A percentile compares a stretch with the other conserved stretches of the same genome.
These are phyloP conservation scores for Parasarocladium wereldwijsianum DNA, from an alignment of 2,329 filamentous ascomycete species.

Conservation along the genomic window DNA sequence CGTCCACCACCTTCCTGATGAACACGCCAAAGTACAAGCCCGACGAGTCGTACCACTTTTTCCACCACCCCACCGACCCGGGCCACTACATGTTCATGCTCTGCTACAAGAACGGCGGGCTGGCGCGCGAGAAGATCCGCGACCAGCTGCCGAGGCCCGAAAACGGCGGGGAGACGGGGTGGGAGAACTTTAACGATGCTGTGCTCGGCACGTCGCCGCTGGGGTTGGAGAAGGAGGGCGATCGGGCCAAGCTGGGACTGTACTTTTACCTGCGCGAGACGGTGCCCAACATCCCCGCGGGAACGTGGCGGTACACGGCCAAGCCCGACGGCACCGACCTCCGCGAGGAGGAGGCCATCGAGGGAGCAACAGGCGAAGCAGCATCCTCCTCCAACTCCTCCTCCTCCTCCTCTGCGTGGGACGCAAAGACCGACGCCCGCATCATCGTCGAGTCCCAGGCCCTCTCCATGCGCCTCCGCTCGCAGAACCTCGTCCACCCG, in stretches of 20 bases:
- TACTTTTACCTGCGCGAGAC: constrained; percentile 94
- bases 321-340: constrained; percentile 38
- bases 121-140: constrained; percentile 80
- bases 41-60: constrained; percentile 87
- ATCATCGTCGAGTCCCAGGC: constrained; percentile 91
- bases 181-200: constrained; percentile 67
- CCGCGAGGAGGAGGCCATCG: constrained; percentile 16
- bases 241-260: constrained; percentile 71
- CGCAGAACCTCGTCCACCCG: constrained; percentile 54
- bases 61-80: constrained; percentile 86
- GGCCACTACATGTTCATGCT: constrained; percentile 99
- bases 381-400: no score
- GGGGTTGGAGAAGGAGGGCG: constrained; percentile 36
- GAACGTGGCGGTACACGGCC: constrained; percentile 69
- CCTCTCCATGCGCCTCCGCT: constrained; percentile 77
- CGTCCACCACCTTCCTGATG: constrained; percentile 95
- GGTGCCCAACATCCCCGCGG: constrained; percentile 75
- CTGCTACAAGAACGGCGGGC: constrained; percentile 96
- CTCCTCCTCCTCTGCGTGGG: constrained; percentile 25
- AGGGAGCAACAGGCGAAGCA: no score
- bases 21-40: constrained; percentile 84
- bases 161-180: constrained; percentile 34
- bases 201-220: constrained; percentile 57
- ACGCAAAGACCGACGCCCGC: constrained; percentile 59
- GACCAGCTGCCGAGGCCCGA: constrained; percentile 54